Conservation (phyloP, 2,329 filamentous ascomycete genomes). For the Neocatenulostroma microsporum region DNA sequence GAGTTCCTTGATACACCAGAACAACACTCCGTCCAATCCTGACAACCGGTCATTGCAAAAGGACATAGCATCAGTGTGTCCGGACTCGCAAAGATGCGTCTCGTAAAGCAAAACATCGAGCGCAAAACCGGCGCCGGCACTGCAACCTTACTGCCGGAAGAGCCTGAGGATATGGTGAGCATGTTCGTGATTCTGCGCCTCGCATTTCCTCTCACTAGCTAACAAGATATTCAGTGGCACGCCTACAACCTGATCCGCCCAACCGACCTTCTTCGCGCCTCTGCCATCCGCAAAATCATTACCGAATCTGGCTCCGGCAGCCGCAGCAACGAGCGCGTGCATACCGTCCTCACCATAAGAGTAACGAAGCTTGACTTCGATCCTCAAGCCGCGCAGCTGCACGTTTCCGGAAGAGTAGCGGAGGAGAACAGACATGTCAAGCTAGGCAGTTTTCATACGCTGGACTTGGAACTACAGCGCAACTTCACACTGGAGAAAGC, state of each 20-base stretch:
- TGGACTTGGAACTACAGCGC: slow-evolving; percentile 78
- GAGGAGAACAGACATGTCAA: slow-evolving; percentile 61
- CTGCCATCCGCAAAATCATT: slow-evolving; percentile 59
- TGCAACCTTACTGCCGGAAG: slow-evolving; percentile 61
- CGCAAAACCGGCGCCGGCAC: slow-evolving; percentile 55
- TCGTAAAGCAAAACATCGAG: slow-evolving; percentile 60
- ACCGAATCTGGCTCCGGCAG: slow-evolving; percentile 54
- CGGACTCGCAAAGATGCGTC: slow-evolving; percentile 58
- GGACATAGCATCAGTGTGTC: no score
- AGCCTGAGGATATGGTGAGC: slow-evolving; percentile 65
- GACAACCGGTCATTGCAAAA: no score
- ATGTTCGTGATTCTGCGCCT: slow-evolving; percentile 8
- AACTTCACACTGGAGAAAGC: slow-evolving; percentile 84
- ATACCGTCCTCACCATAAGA: slow-evolving; percentile 56
- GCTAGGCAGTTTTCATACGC: slow-evolving; percentile 60
- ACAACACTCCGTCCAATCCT: no score
- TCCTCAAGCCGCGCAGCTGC: slow-evolving; percentile 57
- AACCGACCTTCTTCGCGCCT: slow-evolving; percentile 56
- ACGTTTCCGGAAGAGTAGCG: slow-evolving; percentile 58
- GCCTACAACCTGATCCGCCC: slow-evolving; percentile 65
- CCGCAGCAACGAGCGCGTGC: slow-evolving; percentile 53
- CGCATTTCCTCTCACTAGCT: slow-evolving; percentile 2
- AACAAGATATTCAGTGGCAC: slow-evolving; percentile 51
- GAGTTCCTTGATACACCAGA: no score
- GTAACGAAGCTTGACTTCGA: slow-evolving; percentile 64